A percentile compares a stretch with the other conserved stretches of the same genome.
Conservation (phyloP, 345 rosid species). For the Melastoma malabathricum region DNA sequence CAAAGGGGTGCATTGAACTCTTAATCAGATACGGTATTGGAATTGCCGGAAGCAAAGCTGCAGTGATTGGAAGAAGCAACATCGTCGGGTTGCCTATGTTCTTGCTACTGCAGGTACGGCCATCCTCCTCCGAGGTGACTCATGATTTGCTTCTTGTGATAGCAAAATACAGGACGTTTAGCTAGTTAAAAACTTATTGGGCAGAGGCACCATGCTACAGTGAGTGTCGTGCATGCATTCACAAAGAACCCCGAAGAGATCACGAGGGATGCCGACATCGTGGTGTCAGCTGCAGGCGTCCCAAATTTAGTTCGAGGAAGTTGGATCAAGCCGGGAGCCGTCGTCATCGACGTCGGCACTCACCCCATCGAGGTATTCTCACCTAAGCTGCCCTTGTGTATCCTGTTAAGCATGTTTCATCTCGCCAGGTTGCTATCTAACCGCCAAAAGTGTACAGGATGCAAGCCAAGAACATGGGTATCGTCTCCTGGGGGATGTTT, state of each 20-base stretch:
- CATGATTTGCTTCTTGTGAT: background rate
- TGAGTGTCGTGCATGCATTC: constrained; percentile 59
- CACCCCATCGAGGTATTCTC: constrained; percentile 54
- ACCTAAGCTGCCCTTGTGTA: background rate
- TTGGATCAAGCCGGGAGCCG: constrained; percentile 83
- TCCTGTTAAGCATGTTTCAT: background rate
- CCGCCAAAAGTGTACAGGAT: constrained; percentile 32
- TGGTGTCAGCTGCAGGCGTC: constrained; percentile 71
- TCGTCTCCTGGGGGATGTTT: constrained; percentile 73
- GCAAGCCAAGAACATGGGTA: constrained; percentile 59
- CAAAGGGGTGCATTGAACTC: constrained; percentile 80
- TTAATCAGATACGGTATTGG: constrained; percentile 63
- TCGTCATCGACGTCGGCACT: constrained; percentile 83
- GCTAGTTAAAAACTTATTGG: constrained; percentile 13
- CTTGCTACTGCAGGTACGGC: constrained; percentile 67
- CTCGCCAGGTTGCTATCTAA: background rate
- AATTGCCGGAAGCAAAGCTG: constrained; percentile 65
- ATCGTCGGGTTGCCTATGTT: constrained; percentile 78
- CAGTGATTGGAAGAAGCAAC: constrained; percentile 88
- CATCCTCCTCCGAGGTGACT: background rate
- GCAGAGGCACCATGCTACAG: constrained; percentile 91
- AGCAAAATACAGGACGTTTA: constrained; percentile 1
- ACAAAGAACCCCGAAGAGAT: constrained; percentile 58
- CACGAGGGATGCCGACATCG: constrained; percentile 63
- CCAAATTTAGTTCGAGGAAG: constrained; percentile 69